These are phyloP conservation scores for Puccinia sorghi DNA, from an alignment of 1,284 basidiomycete species.

Conservation along the genomic window DNA sequence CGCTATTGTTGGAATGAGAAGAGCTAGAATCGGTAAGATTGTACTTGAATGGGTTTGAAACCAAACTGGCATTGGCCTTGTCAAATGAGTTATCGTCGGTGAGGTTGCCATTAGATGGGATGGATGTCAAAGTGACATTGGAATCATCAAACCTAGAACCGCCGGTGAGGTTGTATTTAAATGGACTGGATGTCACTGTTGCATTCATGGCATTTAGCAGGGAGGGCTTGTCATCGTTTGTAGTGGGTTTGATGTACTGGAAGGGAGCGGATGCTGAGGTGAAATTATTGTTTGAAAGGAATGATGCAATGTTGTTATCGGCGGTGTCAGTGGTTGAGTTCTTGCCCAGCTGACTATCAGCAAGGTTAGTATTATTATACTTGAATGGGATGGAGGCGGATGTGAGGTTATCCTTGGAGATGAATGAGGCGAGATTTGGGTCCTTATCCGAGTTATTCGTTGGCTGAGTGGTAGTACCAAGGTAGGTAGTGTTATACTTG, in stretches of 20 bases:
- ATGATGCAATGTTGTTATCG: neutral
- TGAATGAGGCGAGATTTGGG: neutral
- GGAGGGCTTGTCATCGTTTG: neutral
- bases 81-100: neutral
- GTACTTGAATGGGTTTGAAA: neutral
- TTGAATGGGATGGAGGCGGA: neutral
- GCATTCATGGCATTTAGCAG: constrained; percentile 11
- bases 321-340: neutral
- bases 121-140: neutral
- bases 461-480: neutral
- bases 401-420: neutral
- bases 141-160: neutral
- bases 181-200: neutral
- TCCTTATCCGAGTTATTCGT: neutral
- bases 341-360: neutral
- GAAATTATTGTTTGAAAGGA: neutral
- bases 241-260: neutral
- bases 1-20: neutral
- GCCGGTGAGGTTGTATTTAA: constrained; percentile 4
- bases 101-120: neutral
- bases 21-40: neutral
- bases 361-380: neutral
- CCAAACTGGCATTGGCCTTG: neutral
- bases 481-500: neutral
- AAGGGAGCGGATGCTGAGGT: neutral